Evolutionary conservation across 225 moss, liverwort and hornwort genomes (phyloP), one percentile per base, ranked within the genome.

Genomic region (Anthoceros angustus): DNA sequence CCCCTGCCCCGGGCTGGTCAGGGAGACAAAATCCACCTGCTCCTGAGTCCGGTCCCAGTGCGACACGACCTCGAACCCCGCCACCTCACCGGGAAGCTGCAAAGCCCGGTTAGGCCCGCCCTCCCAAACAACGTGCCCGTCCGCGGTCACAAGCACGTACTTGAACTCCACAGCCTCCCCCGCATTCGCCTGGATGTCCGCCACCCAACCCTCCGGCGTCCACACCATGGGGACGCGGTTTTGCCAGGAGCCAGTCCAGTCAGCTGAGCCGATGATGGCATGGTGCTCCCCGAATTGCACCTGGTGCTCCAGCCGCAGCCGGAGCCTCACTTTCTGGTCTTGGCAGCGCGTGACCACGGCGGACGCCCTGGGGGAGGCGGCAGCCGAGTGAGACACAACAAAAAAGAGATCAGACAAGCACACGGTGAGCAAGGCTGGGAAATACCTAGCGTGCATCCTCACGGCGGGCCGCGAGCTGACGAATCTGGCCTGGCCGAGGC

Each of bases 131-230:
- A 86, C 60, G 60, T 73, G 64, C 43, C 94, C 94, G 69, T 86
- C 84, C 18, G 75, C 80, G 49, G 81, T 83, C 21, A 94, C 90
- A 63, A 90, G 80, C 25, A 94, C 75, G 73, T 90, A 90, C 74
- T 94, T 94, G 66, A 86, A 94, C 76, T 94, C 94, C 12, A 94
- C 71, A 25, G 66, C 78, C 69, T 94, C 94, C 72, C 90, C 90
- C 2, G 90, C 81, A 67, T 80, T 75, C 14, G 86, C 80, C 63
- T 94, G 83, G 63, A 94, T 40, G 38, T 94, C 90, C 32, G 74
- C 87, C 25, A 94, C 83, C 94, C 94, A 94, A 23, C 94, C 94
- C 62, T 73, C 72, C 71, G 90, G 87, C 2, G 86, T 94, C 94
- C 94, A 94, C 2, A 72, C 76, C 94, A 94, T 94, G 4, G 77